Evolutionary conservation across 441 rosid genomes (phyloP), one percentile per base, ranked within the genome.

Genomic region (Macaranga tanarius): DNA sequence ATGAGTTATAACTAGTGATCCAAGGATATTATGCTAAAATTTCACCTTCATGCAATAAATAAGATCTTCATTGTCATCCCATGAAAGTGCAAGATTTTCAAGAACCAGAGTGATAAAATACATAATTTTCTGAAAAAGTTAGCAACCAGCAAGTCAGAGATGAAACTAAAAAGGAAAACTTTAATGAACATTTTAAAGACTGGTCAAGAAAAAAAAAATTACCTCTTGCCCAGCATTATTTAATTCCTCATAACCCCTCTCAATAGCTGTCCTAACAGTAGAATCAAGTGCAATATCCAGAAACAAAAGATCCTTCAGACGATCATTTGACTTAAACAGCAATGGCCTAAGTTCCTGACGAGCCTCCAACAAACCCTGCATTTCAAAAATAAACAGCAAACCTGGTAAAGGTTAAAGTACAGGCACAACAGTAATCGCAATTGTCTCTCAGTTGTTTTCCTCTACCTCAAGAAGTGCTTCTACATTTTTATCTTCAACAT

Each of bases 281-380:
- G 99, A 96, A 75, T 96, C 99, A 68, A 96, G 93, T 52, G 98
- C 97, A 40, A 92, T 84, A 76, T 96, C 99, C 82, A 96, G 82
- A 85, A 96, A 96, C 62, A 96, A 73, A 62, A 96, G 80, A 88
- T 96, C 99, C 86, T 92, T 96, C 78, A 96, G 86, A 77, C 99
- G 98, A 81, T 84, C 86, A 52, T 76, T 84, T 71, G 89, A 78
- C 84, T 91, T 92, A 69, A 69, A 74, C 67, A 93, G 84, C 85
- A 92, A 79, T 20, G 96, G 89, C 65, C 97, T 83, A 62, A 93
- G 87, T 86, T 93, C 97, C 81, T 96, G 95, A 65, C 99, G 98
- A 65, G 97, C 96, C 91, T 96, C 99, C 58, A 96, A 89, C 82
- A 93, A 83, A 82, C 95, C 95, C 99, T 96, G 83, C 56, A 72